These are phyloP conservation scores for Diddensiella caesifluorescens DNA, from an alignment of 805 yeast genomes.

Conservation along the genomic window DNA sequence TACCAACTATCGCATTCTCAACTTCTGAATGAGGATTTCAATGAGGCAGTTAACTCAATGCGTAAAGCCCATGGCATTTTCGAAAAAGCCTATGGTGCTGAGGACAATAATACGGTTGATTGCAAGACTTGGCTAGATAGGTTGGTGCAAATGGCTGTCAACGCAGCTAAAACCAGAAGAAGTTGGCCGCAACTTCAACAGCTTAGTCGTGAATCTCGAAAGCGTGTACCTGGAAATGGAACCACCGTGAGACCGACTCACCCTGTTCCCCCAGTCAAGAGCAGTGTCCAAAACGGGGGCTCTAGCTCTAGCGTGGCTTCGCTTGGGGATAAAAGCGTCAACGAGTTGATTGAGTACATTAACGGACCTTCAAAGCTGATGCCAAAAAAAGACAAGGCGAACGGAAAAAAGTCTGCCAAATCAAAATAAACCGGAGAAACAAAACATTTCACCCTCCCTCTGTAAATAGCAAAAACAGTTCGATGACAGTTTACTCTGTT, in stretches of 20 bases:
- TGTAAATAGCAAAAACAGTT: no score
- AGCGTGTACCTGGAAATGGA: conserved; percentile 4
- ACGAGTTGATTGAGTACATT: conserved; percentile 65
- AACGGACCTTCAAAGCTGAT: no score
- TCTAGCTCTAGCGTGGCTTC: conserved; percentile 19
- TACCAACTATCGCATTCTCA: conserved; percentile 66
- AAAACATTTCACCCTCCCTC: no score
- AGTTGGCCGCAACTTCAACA: conserved; percentile 3
- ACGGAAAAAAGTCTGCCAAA: no score
- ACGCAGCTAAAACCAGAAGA: conserved; percentile 39
- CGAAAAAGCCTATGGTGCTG: conserved; percentile 56
- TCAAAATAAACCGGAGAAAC: no score
- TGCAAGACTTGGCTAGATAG: conserved; percentile 59
- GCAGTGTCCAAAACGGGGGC: conserved; percentile 1
- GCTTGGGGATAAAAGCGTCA: conserved; percentile 60
- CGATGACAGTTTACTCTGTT: no score
- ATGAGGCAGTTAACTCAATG: conserved; percentile 52
- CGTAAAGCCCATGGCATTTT: conserved; percentile 54
- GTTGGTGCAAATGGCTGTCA: conserved; percentile 45
- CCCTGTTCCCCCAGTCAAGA: no score
- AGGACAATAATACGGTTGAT: conserved; percentile 62
- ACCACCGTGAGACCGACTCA: no score
- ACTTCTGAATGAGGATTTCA: conserved; percentile 46
- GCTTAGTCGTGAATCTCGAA: conserved; percentile 1
- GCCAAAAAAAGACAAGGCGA: no score